Evolutionary conservation across 2,329 filamentous ascomycete species (phyloP).

Genomic region (Aspergillus spinulosporus): DNA sequence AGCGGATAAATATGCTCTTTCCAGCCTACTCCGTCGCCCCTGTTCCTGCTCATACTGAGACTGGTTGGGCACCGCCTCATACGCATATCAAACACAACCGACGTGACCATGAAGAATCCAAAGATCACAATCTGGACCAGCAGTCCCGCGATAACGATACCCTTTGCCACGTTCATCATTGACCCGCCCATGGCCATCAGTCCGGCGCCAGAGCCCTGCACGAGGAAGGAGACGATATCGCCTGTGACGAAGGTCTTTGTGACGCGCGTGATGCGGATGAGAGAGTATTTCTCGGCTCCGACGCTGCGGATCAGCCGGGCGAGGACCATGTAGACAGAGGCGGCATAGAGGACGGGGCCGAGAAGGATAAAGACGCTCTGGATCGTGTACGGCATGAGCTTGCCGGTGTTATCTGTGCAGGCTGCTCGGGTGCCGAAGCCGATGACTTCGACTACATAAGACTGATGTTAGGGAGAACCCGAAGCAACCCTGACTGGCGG

Average conservation of each 20-base stretch:
- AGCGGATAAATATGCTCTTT: slow-evolving; percentile 21
- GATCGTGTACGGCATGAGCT: slow-evolving; percentile 39
- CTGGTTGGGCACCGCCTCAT: slow-evolving; percentile 18
- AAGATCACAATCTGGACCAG: slow-evolving; percentile 31
- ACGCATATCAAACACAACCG: slow-evolving; percentile 25
- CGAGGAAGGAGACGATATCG: slow-evolving; percentile 51
- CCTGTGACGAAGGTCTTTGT: slow-evolving; percentile 52
- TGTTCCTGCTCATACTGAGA: slow-evolving; percentile 1
- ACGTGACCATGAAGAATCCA: slow-evolving; percentile 26
- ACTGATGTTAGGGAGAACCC: not conserved
- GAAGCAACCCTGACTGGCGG: not conserved
- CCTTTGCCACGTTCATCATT: slow-evolving; percentile 10
- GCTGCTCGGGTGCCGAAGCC: slow-evolving; percentile 27
- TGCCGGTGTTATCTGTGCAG: slow-evolving; percentile 24
- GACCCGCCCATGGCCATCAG: slow-evolving; percentile 23
- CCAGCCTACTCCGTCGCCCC: slow-evolving; percentile 13
- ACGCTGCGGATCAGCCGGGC: slow-evolving; percentile 47
- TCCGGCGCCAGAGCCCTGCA: slow-evolving; percentile 38
- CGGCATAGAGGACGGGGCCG: slow-evolving; percentile 52
- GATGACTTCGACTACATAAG: slow-evolving; percentile 37
- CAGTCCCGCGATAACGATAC: slow-evolving; percentile 27
- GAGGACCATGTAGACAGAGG: slow-evolving; percentile 54
- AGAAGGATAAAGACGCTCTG: slow-evolving; percentile 50
- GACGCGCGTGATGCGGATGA: slow-evolving; percentile 47
- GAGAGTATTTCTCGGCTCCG: slow-evolving; percentile 43